phyloP scores from a whole-genome alignment of 768 basidiomycete genomes.

The Leccinum variicolor region DNA sequence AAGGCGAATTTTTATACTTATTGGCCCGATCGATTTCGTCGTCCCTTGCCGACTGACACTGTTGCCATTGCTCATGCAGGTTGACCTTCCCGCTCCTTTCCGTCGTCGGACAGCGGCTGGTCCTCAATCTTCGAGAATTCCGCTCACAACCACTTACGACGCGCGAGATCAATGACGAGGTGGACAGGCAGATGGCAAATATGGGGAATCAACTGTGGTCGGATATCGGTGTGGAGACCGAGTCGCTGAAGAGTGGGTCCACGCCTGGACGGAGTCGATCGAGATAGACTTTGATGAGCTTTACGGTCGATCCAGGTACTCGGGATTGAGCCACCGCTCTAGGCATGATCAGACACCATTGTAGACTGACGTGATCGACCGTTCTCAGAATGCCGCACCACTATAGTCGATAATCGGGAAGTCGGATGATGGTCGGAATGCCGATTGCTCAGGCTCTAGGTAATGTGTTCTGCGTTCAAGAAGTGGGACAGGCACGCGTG shows the following conservation, averaged over 20 bases:
- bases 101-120: slow-evolving; percentile 16
- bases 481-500: no score
- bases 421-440: no score
- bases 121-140: slow-evolving; percentile 17
- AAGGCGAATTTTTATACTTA: background rate
- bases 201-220: background rate
- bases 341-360: no score
- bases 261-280: background rate
- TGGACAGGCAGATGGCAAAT: slow-evolving; percentile 1
- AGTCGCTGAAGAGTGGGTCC: background rate
- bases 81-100: slow-evolving; percentile 14
- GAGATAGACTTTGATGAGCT: background rate
- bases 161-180: slow-evolving; percentile 5
- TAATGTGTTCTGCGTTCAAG: no score
- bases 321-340: no score
- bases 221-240: background rate
- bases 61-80: slow-evolving; percentile 5
- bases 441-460: no score
- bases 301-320: background rate
- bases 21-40: background rate
- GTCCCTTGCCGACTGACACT: background rate
- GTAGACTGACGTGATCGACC: no score
- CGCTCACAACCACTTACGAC: slow-evolving; percentile 1
- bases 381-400: background rate
- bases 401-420: no score